Base-by-base conservation (phyloP, 2,329 filamentous ascomycete species). In the Claviceps citrina region DNA sequence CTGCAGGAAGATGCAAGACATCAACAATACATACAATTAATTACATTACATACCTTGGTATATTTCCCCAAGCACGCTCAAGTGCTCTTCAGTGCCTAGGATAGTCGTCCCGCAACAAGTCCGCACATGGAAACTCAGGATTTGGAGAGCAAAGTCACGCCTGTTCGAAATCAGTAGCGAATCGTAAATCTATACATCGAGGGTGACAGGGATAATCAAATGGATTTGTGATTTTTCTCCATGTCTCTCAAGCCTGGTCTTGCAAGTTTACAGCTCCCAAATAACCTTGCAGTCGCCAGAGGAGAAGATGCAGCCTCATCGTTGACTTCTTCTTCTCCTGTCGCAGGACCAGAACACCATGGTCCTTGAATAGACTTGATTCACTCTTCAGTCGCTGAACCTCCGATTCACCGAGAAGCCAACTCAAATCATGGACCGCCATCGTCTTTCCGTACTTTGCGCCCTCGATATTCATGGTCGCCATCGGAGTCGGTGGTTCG, bases 271-370 rank as follows among this genome's bases (percentile, higher is more conserved):
- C 27, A 18, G 47, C 36, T 13, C 49, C 50, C 18, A 74, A 35
- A 47, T 72, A 78, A 1, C 71, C 72, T 44, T 78, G 69, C 7
- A 79, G 51, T 44, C 66, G 70, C 74, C 74, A 78, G 7, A 78
- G 58, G 39, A 65, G 59, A 40, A 65, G 42, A 52, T 74, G 69
- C 34, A 74, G 36, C 12, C 60, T 53, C 18, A 62, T 51, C 7
- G 66, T 68, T 28, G 59, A 55, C 33, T 47, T 44, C 49, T 57
- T 47, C 56, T 59, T 44, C 56, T 59, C 52, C 28, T 53, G 50
- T 36, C 50, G 56, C 40, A 73, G 48, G 43, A 74, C 56, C 39
- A 66, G 60, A 16, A 68, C 54, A 7, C 54, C 59, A 2, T 59
- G 59, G 0, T 63, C 52, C 3, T 47, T 49, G 18, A 68, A 60